Evolutionary conservation across 2,329 filamentous ascomycete species (phyloP).

Genomic region (Pyrenophora tritici-repentis): DNA sequence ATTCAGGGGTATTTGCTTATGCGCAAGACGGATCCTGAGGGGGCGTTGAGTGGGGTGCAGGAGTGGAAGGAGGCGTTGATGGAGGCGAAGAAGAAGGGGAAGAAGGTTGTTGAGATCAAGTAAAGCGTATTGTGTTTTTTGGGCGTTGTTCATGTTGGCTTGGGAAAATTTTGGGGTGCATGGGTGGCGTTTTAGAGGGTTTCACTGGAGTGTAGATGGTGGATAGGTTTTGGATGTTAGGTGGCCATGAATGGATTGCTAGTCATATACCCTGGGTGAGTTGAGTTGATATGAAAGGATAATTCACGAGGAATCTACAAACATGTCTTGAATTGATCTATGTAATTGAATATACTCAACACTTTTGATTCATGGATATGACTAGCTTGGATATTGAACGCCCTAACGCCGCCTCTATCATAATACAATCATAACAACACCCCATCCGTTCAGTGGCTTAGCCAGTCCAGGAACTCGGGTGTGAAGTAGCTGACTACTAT

Average conservation of each 20-base stretch:
- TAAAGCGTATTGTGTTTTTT: not conserved
- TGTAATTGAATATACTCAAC: not conserved
- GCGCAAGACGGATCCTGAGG: conserved; percentile 11
- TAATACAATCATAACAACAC: not conserved
- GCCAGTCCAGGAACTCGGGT: conserved; percentile 73
- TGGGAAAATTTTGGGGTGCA: too few species aligned
- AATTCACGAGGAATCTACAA: too few species aligned
- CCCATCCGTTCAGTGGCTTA: conserved; percentile 44
- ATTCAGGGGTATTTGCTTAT: conserved; percentile 18
- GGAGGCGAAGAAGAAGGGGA: conserved; percentile 12
- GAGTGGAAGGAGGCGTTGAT: conserved; percentile 7
- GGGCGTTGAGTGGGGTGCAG: conserved; percentile 2
- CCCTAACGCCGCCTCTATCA: conserved; percentile 2
- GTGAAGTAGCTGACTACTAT: conserved; percentile 96
- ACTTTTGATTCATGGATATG: conserved; percentile 2
- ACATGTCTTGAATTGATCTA: too few species aligned
- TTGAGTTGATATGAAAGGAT: too few species aligned
- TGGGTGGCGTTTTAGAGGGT: too few species aligned
- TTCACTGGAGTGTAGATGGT: too few species aligned
- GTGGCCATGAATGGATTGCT: too few species aligned
- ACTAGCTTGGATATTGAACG: conserved; percentile 1
- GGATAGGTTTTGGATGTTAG: too few species aligned
- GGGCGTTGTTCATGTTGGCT: too few species aligned
- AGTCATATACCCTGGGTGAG: too few species aligned
- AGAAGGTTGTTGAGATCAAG: conserved; percentile 11